phyloP scores from a whole-genome alignment of 192 early-diverging fungal species.

The Coemansia sp. region DNA sequence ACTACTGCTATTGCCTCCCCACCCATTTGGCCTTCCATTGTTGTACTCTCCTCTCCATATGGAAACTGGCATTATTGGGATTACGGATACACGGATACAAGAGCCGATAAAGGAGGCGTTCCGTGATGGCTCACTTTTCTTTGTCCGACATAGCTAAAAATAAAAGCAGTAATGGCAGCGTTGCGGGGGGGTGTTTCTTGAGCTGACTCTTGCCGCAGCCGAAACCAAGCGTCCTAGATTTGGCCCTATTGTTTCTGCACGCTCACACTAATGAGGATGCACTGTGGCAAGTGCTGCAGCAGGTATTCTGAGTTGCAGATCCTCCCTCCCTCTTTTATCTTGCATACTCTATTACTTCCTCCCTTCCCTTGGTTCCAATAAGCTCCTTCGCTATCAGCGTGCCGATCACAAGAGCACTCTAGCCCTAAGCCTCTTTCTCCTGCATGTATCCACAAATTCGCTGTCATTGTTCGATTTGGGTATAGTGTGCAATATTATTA shows the following conservation, averaged over 20 bases:
- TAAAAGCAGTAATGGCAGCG: not conserved
- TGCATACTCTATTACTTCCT: not conserved
- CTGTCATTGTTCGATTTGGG: not conserved
- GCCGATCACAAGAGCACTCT: not conserved
- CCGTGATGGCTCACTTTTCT: not conserved
- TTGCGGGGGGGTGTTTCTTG: not conserved
- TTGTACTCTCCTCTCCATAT: not conserved
- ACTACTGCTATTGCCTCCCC: not conserved
- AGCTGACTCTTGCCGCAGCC: not conserved
- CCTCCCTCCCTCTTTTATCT: not conserved
- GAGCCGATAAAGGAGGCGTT: not conserved
- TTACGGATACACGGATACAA: not conserved
- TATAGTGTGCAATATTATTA: not conserved
- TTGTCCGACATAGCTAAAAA: not conserved
- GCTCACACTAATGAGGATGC: not conserved
- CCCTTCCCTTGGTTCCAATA: not conserved
- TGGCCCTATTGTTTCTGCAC: not conserved
- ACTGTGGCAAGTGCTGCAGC: not conserved
- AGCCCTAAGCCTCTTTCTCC: conserved; percentile 6
- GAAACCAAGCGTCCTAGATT: not conserved
- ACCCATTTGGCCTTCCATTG: not conserved
- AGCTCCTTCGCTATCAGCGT: not conserved
- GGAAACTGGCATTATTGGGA: not conserved
- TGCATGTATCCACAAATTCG: conserved; percentile 7
- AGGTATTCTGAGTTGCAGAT: not conserved